These are phyloP conservation scores for Linnemannia schmuckeri DNA, from an alignment of 192 early-diverging fungal species.

Conservation along the genomic window DNA sequence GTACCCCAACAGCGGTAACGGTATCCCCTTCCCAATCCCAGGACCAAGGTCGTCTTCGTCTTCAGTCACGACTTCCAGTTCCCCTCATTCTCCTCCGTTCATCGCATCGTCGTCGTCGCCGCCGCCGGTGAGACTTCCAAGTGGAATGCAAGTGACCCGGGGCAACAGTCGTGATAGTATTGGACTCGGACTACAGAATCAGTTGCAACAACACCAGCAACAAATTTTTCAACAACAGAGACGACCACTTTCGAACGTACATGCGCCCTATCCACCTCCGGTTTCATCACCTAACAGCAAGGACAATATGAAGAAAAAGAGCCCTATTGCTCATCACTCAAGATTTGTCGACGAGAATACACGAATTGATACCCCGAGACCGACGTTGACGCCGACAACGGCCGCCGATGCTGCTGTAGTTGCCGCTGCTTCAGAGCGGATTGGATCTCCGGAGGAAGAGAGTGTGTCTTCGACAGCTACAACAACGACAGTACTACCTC, in stretches of 20 bases:
- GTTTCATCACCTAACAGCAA: slow-evolving; percentile 19
- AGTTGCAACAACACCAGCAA: neutral
- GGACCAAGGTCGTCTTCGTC: neutral
- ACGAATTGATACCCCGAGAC: slow-evolving; percentile 45
- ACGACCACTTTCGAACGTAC: neutral
- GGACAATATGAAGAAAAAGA: slow-evolving; percentile 15
- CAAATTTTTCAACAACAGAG: neutral
- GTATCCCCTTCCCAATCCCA: slow-evolving; percentile 2
- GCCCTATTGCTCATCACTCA: slow-evolving; percentile 39
- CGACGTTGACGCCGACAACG: slow-evolving; percentile 21
- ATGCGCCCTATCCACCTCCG: slow-evolving; percentile 31
- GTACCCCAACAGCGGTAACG: neutral
- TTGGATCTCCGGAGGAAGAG: neutral
- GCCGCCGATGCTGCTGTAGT: neutral
- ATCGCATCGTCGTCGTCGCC: neutral
- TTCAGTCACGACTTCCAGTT: neutral
- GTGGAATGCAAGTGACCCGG: slow-evolving; percentile 19
- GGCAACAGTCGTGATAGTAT: slow-evolving; percentile 30
- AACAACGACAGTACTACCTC: slow-evolving; percentile 2
- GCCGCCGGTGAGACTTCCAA: slow-evolving; percentile 22
- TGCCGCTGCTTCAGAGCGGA: neutral
- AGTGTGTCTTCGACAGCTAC: neutral
- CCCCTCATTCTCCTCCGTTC: neutral
- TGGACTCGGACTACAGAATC: neutral
- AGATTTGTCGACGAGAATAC: slow-evolving; percentile 44